Evolutionary conservation across 352 stramenopile genomes (phyloP).

Genomic region (Phytophthora kernoviae): DNA sequence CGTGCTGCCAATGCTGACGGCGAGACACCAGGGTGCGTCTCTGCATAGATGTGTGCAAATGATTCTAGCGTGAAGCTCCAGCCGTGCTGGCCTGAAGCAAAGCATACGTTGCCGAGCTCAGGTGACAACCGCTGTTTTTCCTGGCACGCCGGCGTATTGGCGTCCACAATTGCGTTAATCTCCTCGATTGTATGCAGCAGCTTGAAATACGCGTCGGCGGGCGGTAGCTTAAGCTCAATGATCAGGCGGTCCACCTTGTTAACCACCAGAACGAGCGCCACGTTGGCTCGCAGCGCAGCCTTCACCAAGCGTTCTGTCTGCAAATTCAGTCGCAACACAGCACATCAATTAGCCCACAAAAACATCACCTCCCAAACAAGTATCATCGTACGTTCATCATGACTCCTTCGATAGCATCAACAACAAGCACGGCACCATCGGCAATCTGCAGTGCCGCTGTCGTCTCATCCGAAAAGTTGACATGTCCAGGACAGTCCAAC

Average conservation of each 20-base stretch:
- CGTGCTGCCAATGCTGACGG: constrained; percentile 86
- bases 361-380: background rate
- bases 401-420: constrained; percentile 98
- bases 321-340: constrained; percentile 9
- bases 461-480: constrained; percentile 97
- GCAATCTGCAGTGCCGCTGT: constrained; percentile 92
- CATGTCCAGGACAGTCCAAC: constrained; percentile 97
- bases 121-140: constrained; percentile 86
- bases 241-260: constrained; percentile 99
- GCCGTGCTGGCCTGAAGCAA: constrained; percentile 95
- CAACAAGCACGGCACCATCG: constrained; percentile 95
- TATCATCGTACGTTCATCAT: constrained; percentile 91
- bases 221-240: constrained; percentile 98
- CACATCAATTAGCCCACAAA: constrained; percentile 7
- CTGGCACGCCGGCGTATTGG: constrained; percentile 53
- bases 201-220: constrained; percentile 98
- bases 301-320: constrained; percentile 96
- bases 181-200: constrained; percentile 97
- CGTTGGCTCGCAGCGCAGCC: constrained; percentile 89
- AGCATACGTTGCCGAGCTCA: constrained; percentile 96
- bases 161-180: constrained; percentile 93
- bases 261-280: constrained; percentile 92
- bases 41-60: constrained; percentile 91
- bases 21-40: constrained; percentile 81
- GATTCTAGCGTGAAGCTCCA: constrained; percentile 98